A percentile compares a stretch with the other conserved stretches of the same genome.
Conservation (phyloP, 78 protist genomes). For the Dictyostelium intermedium region DNA sequence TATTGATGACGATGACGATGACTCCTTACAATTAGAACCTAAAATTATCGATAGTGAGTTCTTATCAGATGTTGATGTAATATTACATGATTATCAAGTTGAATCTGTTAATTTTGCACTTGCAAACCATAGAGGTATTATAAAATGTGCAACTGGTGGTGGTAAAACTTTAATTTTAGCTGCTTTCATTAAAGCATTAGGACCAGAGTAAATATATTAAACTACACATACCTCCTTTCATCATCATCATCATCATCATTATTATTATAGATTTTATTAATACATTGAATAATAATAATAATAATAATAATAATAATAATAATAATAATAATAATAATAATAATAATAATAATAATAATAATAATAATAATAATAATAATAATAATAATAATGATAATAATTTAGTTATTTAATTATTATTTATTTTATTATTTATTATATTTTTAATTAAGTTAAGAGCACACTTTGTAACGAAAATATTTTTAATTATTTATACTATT, state of each 20-base stretch:
- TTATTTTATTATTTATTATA: too few relatives aligned
- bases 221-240: too few relatives aligned
- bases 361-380: too few relatives aligned
- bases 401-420: too few relatives aligned
- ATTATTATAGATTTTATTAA: too few relatives aligned
- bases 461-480: too few relatives aligned
- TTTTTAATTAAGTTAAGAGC: too few relatives aligned
- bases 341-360: too few relatives aligned
- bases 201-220: neutral
- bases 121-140: constrained; percentile 71
- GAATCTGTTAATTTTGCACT: constrained; percentile 58
- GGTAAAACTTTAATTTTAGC: constrained; percentile 75
- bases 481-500: too few relatives aligned
- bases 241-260: too few relatives aligned
- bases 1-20: neutral
- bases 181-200: constrained; percentile 50
- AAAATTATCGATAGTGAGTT: neutral
- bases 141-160: constrained; percentile 82
- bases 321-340: too few relatives aligned
- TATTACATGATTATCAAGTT: constrained; percentile 61
- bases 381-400: too few relatives aligned
- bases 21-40: neutral
- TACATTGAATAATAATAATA: neutral
- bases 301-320: neutral
- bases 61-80: neutral